Evolutionary conservation across 2,329 filamentous ascomycete species (phyloP), one percentile per base, ranked within the genome.

Genomic region (Pestalotiopsis fici): DNA sequence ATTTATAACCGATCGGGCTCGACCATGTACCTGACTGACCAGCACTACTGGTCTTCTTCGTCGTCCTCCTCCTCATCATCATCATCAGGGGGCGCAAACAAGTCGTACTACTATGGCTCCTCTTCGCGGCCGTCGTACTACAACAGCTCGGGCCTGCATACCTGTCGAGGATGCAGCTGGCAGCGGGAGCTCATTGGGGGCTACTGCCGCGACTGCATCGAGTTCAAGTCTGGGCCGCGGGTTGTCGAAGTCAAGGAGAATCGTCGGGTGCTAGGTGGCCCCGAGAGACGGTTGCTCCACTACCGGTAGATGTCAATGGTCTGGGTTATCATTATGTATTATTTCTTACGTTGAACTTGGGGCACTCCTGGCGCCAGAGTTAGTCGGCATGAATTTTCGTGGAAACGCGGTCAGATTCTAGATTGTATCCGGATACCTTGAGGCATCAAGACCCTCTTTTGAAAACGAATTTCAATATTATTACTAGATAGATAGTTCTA

Each of bases 1-100:
- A 75, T 77, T 62, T 74, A 75, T 68, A 77, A 77, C 63, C 62
- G 72, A 1, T 71, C 70, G 0, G 71, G 70, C 1, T 72, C 75
- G 18, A 71, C 66, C 1, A 68, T 77, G 66, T 70, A 71, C 39
- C 43, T 67, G 28, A 59, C 57, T 7, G 28, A 27, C 13, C 23
- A 15, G 31, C n/a, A 21, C 27, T 31, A 59, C 27, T 31, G n/a
- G 4, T 6, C 27, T 3, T 18, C 57, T 21, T 18, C 43, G 37
- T n/a, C 31, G 31, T 11, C 31, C n/a, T 43, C 47, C 13, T 11
- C 47, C 21, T 63, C 35, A 31, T 35, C 31, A 11, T 18, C 60
- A 4, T 47, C 60, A 1, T 23, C 60, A 4, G 9, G 35, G 9
- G 37, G 13, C 54, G 7, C 15, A n/a, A 65, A 7, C 39, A 47